Conservation (phyloP, 139 green algal genomes). For the Mychonastes homosphaera region DNA sequence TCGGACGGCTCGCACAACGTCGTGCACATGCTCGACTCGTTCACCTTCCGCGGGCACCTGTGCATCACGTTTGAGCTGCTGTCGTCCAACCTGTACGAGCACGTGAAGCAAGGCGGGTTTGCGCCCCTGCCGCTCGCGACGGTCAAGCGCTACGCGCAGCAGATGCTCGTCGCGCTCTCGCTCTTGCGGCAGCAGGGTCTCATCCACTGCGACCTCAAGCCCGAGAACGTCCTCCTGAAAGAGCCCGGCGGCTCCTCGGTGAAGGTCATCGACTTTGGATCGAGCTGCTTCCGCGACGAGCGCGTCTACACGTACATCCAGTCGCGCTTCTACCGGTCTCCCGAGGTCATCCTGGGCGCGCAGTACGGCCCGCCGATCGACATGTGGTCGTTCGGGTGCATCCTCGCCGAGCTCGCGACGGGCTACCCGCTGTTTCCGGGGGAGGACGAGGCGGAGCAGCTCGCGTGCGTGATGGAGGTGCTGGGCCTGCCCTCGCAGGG, state of each 20-base stretch:
- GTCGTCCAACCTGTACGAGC: conserved; percentile 81
- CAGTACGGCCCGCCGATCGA: conserved; percentile 61
- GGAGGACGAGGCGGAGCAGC: conserved; percentile 73
- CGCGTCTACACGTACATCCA: conserved; percentile 79
- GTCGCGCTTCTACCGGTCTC: conserved; percentile 48
- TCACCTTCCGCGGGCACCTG: conserved; percentile 75
- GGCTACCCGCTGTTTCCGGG: conserved; percentile 67
- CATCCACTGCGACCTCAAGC: conserved; percentile 80
- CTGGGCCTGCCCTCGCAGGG: conserved; percentile 40
- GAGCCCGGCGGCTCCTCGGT: conserved; percentile 48
- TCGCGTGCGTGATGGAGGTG: conserved; percentile 73
- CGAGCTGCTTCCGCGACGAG: conserved; percentile 58
- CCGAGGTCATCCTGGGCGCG: conserved; percentile 34
- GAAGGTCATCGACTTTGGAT: conserved; percentile 86
- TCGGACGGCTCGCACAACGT: conserved; percentile 46
- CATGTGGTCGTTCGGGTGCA: conserved; percentile 79
- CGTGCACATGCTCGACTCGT: conserved; percentile 61
- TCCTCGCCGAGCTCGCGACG: conserved; percentile 65
- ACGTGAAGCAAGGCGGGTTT: conserved; percentile 77
- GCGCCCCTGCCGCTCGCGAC: conserved; percentile 49
- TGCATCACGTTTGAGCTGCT: conserved; percentile 85
- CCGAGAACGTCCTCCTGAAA: conserved; percentile 73
- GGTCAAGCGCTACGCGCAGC: conserved; percentile 56
- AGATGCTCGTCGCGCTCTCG: conserved; percentile 48
- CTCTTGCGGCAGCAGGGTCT: conserved; percentile 33